Evolutionary conservation across 345 rosid genomes (phyloP).

Genomic region (Theobroma cacao): DNA sequence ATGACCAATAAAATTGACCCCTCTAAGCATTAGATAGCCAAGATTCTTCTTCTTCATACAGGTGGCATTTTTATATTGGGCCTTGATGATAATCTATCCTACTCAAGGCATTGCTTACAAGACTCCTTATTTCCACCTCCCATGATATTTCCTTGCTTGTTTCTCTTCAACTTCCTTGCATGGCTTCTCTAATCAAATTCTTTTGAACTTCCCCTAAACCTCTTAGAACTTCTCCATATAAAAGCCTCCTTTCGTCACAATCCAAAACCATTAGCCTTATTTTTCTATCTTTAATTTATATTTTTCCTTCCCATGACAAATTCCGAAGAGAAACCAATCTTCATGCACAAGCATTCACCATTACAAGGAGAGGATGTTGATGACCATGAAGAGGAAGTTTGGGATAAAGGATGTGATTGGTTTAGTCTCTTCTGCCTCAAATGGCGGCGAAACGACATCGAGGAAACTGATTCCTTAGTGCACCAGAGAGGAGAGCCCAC

Average conservation of each 20-base stretch:
- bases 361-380: neutral
- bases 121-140: neutral
- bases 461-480: conserved; percentile 7
- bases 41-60: neutral
- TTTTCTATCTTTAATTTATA: neutral
- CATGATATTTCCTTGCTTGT: neutral
- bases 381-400: conserved; percentile 1
- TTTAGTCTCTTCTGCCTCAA: conserved; percentile 32
- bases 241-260: neutral
- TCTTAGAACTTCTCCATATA: neutral
- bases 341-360: neutral
- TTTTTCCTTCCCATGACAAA: neutral
- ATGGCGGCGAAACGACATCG: conserved; percentile 4
- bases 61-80: neutral
- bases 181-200: neutral
- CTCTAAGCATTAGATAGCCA: neutral
- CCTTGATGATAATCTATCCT: neutral
- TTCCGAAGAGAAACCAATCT: conserved; percentile 1
- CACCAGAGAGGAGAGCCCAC: conserved; percentile 13
- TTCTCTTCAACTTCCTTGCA: neutral
- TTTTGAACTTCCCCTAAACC: neutral
- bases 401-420: conserved; percentile 30
- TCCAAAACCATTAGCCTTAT: neutral
- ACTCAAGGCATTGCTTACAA: neutral
- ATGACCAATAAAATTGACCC: neutral